Evolutionary conservation across 2,329 filamentous ascomycete species (phyloP).

Genomic region (Berkeleyomyces basicola): DNA sequence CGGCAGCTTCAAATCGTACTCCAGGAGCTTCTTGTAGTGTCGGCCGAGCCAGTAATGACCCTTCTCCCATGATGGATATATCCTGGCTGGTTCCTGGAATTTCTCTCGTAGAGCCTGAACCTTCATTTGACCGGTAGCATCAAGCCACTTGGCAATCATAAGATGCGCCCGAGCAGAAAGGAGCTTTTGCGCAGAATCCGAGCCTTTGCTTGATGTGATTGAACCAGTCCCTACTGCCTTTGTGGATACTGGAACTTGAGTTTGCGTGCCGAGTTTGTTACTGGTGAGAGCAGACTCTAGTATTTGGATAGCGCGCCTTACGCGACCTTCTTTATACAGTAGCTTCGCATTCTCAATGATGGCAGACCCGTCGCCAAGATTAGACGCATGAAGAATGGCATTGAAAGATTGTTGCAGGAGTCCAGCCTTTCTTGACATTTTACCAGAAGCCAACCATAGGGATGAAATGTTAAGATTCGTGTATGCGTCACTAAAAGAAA

Average conservation of each 20-base stretch:
- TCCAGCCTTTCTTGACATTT: conserved; percentile 71
- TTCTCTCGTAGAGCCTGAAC: conserved; percentile 61
- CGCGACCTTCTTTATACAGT: conserved; percentile 83
- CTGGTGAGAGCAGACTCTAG: conserved; percentile 72
- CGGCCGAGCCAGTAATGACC: conserved; percentile 93
- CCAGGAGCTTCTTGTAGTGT: conserved; percentile 91
- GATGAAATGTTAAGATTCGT: conserved; percentile 59
- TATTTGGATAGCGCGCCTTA: conserved; percentile 85
- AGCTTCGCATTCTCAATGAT: conserved; percentile 89
- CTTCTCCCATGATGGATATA: conserved; percentile 69
- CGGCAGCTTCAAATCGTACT: conserved; percentile 68
- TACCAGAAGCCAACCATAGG: conserved; percentile 71
- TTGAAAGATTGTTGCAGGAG: conserved; percentile 81
- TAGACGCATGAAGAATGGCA: conserved; percentile 74
- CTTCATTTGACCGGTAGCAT: conserved; percentile 84
- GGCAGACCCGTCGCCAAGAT: conserved; percentile 68
- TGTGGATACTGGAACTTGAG: neutral
- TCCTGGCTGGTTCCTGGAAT: conserved; percentile 68
- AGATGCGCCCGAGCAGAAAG: conserved; percentile 67
- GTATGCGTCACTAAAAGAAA: conserved; percentile 9
- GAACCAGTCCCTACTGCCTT: conserved; percentile 1
- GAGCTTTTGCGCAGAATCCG: conserved; percentile 36
- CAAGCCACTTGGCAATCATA: conserved; percentile 90
- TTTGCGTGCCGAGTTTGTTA: neutral
- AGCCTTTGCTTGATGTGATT: conserved; percentile 11